Evolutionary conservation across 2,329 filamentous ascomycete genomes (phyloP), one percentile per base, ranked within the genome.

Genomic region (Anisogramma anomala): DNA sequence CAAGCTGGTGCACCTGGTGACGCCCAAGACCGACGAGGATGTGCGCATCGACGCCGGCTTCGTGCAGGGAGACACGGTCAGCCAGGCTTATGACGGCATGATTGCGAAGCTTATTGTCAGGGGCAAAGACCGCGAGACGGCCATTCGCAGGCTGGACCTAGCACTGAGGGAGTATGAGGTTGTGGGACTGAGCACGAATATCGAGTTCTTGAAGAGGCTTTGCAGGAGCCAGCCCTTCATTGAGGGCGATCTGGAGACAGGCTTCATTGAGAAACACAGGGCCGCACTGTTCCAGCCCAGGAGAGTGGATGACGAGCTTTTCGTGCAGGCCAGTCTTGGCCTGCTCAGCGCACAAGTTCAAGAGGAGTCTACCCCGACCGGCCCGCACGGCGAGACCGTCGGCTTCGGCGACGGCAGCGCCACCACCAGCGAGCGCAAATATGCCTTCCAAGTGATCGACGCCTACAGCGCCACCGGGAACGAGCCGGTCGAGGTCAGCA

Each of bases 11-110:
- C 85, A 95, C 58, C 75, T 96, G 9, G 73, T 76, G 25, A 87
- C 84, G 1, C 88, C 89, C 0, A 59, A 66, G 36, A 65, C 72
- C 5, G 73, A 77, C 27, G 71, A 81, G 1, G 82, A 87, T 48
- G 74, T 96, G 23, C 79, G 91, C 30, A 87, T 98, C 49, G 91
- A 98, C 55, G 87, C 88, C 33, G 91, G 91, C 1, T 96, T 96
- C 58, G 76, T 88, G 20, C 73, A 87, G 51, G 91, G 91, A 19
- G 89, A 94, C 57, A 85, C 86, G 48, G 84, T 98, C 3, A 93
- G 88, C 0, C 85, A 89, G 44, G 84, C 91, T 41, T 98, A 98
- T 60, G 91, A 98, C 53, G 91, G 91, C 20, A 98, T 98, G 91
- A 94, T 98, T 51, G 85, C 91, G 33, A 98, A 98, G 64, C 74